These are phyloP conservation scores for Stropharia rugosoannulata DNA, from an alignment of 768 basidiomycete genomes.

Conservation along the genomic window DNA sequence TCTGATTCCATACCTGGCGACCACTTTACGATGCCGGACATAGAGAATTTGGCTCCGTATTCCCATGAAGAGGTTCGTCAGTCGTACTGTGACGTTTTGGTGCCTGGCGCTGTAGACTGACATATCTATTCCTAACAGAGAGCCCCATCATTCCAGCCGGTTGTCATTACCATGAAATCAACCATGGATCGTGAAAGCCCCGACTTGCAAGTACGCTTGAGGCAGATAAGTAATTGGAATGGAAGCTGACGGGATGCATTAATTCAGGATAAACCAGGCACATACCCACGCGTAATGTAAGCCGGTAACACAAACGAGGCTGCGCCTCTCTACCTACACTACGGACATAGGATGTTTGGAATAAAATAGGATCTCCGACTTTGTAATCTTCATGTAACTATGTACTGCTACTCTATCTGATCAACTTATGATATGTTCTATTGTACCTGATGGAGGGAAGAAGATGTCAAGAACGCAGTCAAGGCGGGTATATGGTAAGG, in stretches of 20 bases:
- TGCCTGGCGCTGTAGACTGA: too few species aligned
- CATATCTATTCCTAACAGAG: not conserved
- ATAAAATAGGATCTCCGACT: too few species aligned
- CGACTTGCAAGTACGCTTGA: not conserved
- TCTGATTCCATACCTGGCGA: constrained; percentile 3
- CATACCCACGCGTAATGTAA: not conserved
- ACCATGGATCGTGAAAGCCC: not conserved
- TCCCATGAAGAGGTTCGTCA: not conserved
- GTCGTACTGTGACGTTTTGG: not conserved
- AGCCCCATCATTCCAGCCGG: not conserved
- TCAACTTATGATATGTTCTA: too few species aligned
- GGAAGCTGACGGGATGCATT: not conserved
- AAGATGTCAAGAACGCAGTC: too few species aligned
- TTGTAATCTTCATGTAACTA: too few species aligned
- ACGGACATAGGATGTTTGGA: too few species aligned
- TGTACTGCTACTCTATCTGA: too few species aligned
- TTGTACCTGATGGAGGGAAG: too few species aligned
- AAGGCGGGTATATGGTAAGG: too few species aligned
- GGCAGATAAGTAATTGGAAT: not conserved
- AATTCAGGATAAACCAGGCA: not conserved
- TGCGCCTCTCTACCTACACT: too few species aligned
- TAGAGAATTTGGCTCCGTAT: not conserved
- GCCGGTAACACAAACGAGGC: too few species aligned
- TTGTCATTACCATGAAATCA: constrained; percentile 5
- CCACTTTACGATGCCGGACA: constrained; percentile 6